Conservation (phyloP, 441 rosid species). For the Pelargonium australe region DNA sequence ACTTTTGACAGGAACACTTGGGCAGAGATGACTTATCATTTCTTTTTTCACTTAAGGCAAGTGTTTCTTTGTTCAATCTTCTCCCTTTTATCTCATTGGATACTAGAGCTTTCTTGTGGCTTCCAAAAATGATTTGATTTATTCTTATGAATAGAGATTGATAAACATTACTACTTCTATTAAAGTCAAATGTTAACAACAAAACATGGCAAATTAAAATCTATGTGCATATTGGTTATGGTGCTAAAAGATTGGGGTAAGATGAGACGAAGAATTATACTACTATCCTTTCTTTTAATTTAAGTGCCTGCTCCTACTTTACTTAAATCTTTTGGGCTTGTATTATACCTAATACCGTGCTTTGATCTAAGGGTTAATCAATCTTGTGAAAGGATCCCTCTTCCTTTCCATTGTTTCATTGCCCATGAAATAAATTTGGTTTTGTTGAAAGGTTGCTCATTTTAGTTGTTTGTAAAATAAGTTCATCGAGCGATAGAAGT, state of each 20-base stretch:
- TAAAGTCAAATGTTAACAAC: too few relatives aligned
- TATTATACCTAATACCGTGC: background rate
- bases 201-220: too few relatives aligned
- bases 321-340: background rate
- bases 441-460: too few relatives aligned
- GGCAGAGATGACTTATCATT: constrained; percentile 82
- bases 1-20: constrained; percentile 70
- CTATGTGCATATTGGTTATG: background rate
- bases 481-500: too few relatives aligned
- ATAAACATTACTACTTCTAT: too few relatives aligned
- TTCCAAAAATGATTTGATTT: background rate
- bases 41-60: constrained; percentile 84
- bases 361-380: background rate
- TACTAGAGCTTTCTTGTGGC: background rate
- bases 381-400: too few relatives aligned
- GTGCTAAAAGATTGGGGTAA: background rate
- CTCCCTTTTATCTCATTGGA: constrained; percentile 11
- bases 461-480: too few relatives aligned
- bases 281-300: background rate
- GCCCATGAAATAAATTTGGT: too few relatives aligned
- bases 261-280: background rate
- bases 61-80: constrained; percentile 13
- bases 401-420: too few relatives aligned
- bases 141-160: background rate
- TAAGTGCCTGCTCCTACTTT: background rate